These are phyloP conservation scores for Leccinum olivaceopallidum DNA, from an alignment of 768 basidiomycete species.

Conservation along the genomic window DNA sequence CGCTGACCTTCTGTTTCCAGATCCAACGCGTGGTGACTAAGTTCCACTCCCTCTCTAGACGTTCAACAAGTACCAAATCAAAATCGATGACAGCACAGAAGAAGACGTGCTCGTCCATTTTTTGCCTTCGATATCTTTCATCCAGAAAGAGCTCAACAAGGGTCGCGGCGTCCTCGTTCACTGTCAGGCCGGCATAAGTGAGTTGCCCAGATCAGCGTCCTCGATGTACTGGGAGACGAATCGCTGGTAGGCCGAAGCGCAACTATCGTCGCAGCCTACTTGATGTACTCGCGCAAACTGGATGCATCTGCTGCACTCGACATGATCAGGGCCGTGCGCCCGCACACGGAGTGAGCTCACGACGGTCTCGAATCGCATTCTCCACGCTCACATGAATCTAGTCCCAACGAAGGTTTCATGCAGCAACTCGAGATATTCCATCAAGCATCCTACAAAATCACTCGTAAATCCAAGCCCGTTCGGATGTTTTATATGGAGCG, in stretches of 20 bases:
- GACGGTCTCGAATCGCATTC: neutral
- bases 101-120: constrained; percentile 80
- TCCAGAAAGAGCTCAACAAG: constrained; percentile 74
- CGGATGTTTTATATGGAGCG: constrained; percentile 85
- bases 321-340: constrained; percentile 64
- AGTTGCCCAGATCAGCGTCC: constrained; percentile 31
- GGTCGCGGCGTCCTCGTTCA: constrained; percentile 82
- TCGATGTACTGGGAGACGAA: constrained; percentile 4
- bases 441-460: constrained; percentile 66
- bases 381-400: constrained; percentile 31
- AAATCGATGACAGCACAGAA: constrained; percentile 72
- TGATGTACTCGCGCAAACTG: constrained; percentile 72
- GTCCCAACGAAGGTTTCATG: constrained; percentile 86
- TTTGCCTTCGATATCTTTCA: constrained; percentile 79
- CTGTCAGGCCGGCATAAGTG: constrained; percentile 88
- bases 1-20: neutral
- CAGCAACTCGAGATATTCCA: constrained; percentile 82
- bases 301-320: constrained; percentile 65
- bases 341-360: constrained; percentile 65
- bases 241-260: constrained; percentile 68
- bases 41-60: constrained; percentile 46
- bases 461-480: constrained; percentile 64
- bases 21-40: neutral
- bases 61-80: constrained; percentile 77
- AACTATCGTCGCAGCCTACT: constrained; percentile 83